These are phyloP conservation scores for Candida tibetensis DNA, from an alignment of 805 yeast species.

Conservation along the genomic window DNA sequence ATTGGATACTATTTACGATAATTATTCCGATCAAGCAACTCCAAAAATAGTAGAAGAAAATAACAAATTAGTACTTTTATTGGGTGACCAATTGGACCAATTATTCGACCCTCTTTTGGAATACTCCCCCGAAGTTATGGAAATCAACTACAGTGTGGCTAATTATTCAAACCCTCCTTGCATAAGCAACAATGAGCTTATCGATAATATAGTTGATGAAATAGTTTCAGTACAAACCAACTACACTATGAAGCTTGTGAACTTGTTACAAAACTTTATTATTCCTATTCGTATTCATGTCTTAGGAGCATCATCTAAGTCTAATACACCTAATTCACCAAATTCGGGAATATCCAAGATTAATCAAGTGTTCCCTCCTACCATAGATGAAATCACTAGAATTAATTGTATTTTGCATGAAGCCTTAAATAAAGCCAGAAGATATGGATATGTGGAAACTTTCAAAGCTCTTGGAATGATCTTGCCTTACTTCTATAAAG, in stretches of 20 bases:
- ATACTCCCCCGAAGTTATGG: slow-evolving; percentile 88
- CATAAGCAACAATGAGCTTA: slow-evolving; percentile 9
- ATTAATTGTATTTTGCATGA: slow-evolving; percentile 83
- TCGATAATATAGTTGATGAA: slow-evolving; percentile 61
- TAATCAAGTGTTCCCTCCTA: slow-evolving; percentile 86
- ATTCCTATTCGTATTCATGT: slow-evolving; percentile 75
- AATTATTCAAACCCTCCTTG: slow-evolving; percentile 9
- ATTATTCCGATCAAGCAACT: slow-evolving; percentile 31
- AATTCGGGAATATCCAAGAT: slow-evolving; percentile 60
- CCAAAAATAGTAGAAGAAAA: slow-evolving; percentile 57
- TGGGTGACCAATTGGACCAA: slow-evolving; percentile 86
- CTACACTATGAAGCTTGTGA: slow-evolving; percentile 67
- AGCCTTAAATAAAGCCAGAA: slow-evolving; percentile 62
- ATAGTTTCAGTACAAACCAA: slow-evolving; percentile 69
- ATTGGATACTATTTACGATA: slow-evolving; percentile 72
- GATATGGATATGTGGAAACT: slow-evolving; percentile 72
- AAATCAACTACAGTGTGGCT: slow-evolving; percentile 56
- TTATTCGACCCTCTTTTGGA: slow-evolving; percentile 87
- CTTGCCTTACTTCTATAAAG: slow-evolving; percentile 87
- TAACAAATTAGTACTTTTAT: slow-evolving; percentile 67
- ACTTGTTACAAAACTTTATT: slow-evolving; percentile 72
- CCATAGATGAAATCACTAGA: slow-evolving; percentile 90
- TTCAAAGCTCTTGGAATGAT: slow-evolving; percentile 78
- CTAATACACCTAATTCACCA: slow-evolving; percentile 24
- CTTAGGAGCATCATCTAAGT: slow-evolving; percentile 38